Evolutionary conservation across 2,329 filamentous ascomycete genomes (phyloP).

Genomic region (Aspergillus transmontanensis): DNA sequence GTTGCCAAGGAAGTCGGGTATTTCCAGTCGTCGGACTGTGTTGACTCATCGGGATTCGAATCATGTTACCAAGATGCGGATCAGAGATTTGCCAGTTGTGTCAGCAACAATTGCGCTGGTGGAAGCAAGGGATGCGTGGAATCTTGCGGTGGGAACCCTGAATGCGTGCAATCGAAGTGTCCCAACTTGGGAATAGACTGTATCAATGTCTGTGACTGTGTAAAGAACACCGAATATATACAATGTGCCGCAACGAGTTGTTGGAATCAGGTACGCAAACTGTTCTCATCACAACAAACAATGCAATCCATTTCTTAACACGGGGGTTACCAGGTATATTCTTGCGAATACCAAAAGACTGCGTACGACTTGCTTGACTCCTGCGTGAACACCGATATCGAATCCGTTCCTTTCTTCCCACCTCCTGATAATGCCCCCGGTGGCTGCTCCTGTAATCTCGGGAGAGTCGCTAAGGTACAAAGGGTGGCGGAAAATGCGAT

Average conservation of each 20-base stretch:
- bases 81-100: neutral
- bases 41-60: neutral
- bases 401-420: conserved; percentile 21
- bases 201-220: conserved; percentile 20
- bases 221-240: conserved; percentile 8
- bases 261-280: conserved; percentile 21
- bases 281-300: neutral
- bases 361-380: conserved; percentile 4
- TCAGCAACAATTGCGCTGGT: neutral
- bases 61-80: neutral
- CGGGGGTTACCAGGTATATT: neutral
- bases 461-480: conserved; percentile 1
- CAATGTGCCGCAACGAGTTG: conserved; percentile 18
- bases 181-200: conserved; percentile 12
- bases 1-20: neutral
- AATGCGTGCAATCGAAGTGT: neutral
- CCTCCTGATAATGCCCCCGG: conserved; percentile 17
- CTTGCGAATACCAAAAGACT: conserved; percentile 3
- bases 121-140: neutral
- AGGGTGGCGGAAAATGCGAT: neutral
- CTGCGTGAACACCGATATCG: conserved; percentile 9
- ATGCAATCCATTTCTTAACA: neutral
- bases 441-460: conserved; percentile 25
- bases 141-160: neutral
- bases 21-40: neutral